phyloP scores from a whole-genome alignment of 257 asterid species.

The Fraxinus pennsylvanica region DNA sequence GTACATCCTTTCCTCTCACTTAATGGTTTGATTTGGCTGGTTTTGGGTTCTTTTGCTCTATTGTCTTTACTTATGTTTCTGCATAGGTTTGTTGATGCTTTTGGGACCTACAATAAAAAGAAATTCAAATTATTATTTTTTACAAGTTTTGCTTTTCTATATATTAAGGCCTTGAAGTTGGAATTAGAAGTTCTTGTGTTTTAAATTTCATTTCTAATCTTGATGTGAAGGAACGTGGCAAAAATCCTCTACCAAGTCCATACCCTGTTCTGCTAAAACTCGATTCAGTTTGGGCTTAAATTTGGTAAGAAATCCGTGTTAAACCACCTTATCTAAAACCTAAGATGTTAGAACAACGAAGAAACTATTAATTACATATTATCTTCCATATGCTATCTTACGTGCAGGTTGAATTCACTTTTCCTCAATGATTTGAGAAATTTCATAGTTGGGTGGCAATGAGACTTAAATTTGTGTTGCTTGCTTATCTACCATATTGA shows the following conservation, averaged over 20 bases:
- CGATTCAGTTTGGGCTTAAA: too few relatives aligned
- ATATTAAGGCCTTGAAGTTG: neutral
- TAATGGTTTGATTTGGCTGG: neutral
- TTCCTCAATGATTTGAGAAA: neutral
- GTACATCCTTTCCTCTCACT: neutral
- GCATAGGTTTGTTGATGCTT: neutral
- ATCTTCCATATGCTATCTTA: neutral
- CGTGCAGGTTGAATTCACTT: neutral
- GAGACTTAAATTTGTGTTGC: neutral
- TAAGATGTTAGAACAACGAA: neutral
- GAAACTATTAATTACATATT: neutral
- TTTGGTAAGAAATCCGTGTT: neutral
- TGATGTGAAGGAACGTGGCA: neutral
- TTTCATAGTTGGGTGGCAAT: neutral
- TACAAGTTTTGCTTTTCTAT: neutral
- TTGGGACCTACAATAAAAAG: neutral
- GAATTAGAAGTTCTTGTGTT: neutral
- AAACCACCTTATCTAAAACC: too few relatives aligned
- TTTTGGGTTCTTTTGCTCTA: too few relatives aligned
- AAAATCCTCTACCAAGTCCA: neutral
- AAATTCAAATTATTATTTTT: neutral
- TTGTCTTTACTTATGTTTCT: neutral
- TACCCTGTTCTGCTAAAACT: neutral
- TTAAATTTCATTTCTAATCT: neutral
- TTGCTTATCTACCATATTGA: neutral